Percentiles rank a stretch among this genome's conserved stretches.
These are phyloP conservation scores for Xylaria castorea DNA, from an alignment of 495 filamentous ascomycete genomes.

Conservation along the genomic window DNA sequence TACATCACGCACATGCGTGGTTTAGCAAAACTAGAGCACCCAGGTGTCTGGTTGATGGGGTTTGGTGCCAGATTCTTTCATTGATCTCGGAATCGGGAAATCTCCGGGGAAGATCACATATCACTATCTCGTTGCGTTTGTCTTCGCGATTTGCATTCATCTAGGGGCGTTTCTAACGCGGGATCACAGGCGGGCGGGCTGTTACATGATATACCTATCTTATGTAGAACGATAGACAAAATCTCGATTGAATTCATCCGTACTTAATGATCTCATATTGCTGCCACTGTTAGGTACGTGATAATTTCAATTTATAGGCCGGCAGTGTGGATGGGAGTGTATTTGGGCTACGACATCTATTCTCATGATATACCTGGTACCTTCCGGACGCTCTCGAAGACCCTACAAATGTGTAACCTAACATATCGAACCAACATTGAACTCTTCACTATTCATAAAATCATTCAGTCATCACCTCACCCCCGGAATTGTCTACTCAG, in stretches of 20 bases:
- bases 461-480: constrained; percentile 1
- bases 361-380: not conserved
- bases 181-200: not conserved
- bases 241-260: not conserved
- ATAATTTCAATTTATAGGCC: not conserved
- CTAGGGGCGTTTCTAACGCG: not conserved
- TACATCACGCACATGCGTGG: not conserved
- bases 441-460: not conserved
- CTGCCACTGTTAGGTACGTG: not conserved
- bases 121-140: not conserved
- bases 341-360: not conserved
- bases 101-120: not conserved
- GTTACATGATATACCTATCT: not conserved
- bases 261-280: not conserved
- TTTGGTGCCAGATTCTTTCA: not conserved
- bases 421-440: not conserved
- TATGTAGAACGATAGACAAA: not conserved
- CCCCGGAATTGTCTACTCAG: not conserved
- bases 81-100: not conserved
- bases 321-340: not conserved
- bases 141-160: not conserved
- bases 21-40: not conserved
- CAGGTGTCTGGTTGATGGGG: not conserved
- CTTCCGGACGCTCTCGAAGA: not conserved
- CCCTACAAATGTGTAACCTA: not conserved